A percentile compares a stretch with the other conserved stretches of the same genome.
Conservation (phyloP, 345 rosid genomes). For the Citrus sinensis region DNA sequence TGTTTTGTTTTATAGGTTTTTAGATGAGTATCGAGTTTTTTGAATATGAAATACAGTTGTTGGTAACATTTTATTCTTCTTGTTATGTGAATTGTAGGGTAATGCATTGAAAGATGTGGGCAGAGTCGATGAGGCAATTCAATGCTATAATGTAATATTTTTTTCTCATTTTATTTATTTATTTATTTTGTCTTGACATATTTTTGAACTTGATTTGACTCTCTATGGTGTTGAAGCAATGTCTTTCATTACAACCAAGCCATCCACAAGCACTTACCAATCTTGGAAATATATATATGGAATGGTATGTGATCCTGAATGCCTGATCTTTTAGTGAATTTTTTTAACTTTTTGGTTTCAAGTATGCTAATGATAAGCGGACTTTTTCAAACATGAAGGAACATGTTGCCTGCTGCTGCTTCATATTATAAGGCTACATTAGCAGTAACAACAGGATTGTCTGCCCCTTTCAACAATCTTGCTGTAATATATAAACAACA, state of each 20-base stretch:
- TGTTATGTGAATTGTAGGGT: slow-evolving; percentile 48
- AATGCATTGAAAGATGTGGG: slow-evolving; percentile 96
- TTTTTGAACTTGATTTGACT: slow-evolving; percentile 19
- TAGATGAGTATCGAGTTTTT: neutral
- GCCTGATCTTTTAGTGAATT: neutral
- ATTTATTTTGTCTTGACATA: neutral
- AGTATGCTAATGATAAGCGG: neutral
- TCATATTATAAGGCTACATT: slow-evolving; percentile 85
- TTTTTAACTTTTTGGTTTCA: neutral
- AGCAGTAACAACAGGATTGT: slow-evolving; percentile 86
- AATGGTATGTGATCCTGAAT: slow-evolving; percentile 53
- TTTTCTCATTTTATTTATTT: neutral
- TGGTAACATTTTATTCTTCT: neutral
- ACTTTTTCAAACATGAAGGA: slow-evolving; percentile 47
- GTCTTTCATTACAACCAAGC: slow-evolving; percentile 79
- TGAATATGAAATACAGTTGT: neutral
- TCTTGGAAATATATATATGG: slow-evolving; percentile 97
- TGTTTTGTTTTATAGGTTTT: neutral
- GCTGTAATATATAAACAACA: slow-evolving; percentile 97
- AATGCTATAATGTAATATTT: slow-evolving; percentile 69
- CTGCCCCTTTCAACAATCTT: slow-evolving; percentile 96
- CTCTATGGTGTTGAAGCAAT: slow-evolving; percentile 65
- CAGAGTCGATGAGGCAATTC: slow-evolving; percentile 88
- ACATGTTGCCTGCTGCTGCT: slow-evolving; percentile 77
- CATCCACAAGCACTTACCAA: slow-evolving; percentile 98